Evolutionary conservation across 352 stramenopile species (phyloP).

Genomic region (Pythium oligandrum): DNA sequence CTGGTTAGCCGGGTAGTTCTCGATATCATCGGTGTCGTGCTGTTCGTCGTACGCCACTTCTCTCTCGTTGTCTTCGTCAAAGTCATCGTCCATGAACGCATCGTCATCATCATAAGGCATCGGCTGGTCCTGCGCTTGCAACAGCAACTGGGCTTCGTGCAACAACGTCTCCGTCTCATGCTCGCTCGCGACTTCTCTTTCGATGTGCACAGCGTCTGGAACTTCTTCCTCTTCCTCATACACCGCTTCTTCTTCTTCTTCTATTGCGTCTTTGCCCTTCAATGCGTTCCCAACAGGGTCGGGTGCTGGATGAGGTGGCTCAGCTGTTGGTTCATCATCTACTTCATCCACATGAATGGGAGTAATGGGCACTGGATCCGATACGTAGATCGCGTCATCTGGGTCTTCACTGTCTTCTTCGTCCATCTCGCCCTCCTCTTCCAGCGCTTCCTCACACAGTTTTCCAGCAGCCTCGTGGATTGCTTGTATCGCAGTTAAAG

Average conservation of each 20-base stretch:
- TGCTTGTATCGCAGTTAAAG: background rate
- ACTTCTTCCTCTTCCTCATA: too few relatives aligned
- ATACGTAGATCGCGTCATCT: background rate
- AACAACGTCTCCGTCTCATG: too few relatives aligned
- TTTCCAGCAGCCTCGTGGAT: background rate
- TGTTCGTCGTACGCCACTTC: background rate
- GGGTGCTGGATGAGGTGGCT: too few relatives aligned
- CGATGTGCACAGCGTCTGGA: too few relatives aligned
- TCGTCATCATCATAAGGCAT: background rate
- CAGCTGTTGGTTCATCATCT: too few relatives aligned
- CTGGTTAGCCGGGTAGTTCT: background rate
- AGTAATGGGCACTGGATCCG: too few relatives aligned
- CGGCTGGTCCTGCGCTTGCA: too few relatives aligned
- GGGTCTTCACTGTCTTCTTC: background rate
- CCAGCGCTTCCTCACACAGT: background rate
- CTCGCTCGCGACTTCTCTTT: too few relatives aligned
- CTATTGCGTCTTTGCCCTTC: background rate
- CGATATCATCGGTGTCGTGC: background rate
- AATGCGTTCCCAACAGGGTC: too few relatives aligned
- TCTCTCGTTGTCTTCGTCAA: slow-evolving; percentile 4
- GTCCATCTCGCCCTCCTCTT: background rate
- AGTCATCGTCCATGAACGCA: background rate
- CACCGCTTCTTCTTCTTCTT: slow-evolving; percentile 1
- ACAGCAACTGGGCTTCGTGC: too few relatives aligned
- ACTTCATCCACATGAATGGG: too few relatives aligned